Base-by-base conservation (phyloP, 2,329 filamentous ascomycete genomes). In the Talaromyces sp. region DNA sequence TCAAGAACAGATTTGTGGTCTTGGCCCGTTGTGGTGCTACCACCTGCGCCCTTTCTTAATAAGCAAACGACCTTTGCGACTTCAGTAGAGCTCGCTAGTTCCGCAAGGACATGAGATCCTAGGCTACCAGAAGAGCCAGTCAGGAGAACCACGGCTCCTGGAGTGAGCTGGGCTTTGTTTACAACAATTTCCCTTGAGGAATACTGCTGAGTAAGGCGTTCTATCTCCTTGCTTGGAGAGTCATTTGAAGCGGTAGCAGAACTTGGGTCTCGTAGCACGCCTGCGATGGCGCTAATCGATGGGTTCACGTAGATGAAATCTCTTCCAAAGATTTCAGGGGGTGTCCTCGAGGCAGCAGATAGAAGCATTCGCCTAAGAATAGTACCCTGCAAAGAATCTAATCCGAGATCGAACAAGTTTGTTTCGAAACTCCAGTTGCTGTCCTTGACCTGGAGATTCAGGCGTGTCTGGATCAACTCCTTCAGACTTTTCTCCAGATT, bases 221-320 rank as follows among this genome's bases (percentile, higher is more conserved):
- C 19, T 3, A 56, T 56, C 32, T 56, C 19, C 33, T n/a, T 9
- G 33, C 2, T 19, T n/a, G n/a, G 30, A 32, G 30, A 28, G 1
- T n/a, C 39, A 42, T 44, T n/a, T 30, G 19, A 42, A 13, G 17
- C 2, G 13, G 10, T 4, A 25, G 32, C 30, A 22, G 53, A 22
- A 39, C 19, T 39, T 39, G 17, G 36, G 19, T 28, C 32, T 39
- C 54, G 33, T 17, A 56, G 33, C 6, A 42, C 54, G 17, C 22
- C 2, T 9, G 54, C 54, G 7, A 56, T 39, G 25, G 22, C 32
- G 13, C 33, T 27, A 54, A 59, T 39, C 9, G 49, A 53, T 17
- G 57, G 51, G 42, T 59, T 52, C n/a, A 32, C 22, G 33, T 55
- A 59, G 25, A 59, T 17, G 39, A 59, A 59, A 27, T 59, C 57